Conservation (phyloP, 116 monocot genomes). For the Iris pallida region DNA sequence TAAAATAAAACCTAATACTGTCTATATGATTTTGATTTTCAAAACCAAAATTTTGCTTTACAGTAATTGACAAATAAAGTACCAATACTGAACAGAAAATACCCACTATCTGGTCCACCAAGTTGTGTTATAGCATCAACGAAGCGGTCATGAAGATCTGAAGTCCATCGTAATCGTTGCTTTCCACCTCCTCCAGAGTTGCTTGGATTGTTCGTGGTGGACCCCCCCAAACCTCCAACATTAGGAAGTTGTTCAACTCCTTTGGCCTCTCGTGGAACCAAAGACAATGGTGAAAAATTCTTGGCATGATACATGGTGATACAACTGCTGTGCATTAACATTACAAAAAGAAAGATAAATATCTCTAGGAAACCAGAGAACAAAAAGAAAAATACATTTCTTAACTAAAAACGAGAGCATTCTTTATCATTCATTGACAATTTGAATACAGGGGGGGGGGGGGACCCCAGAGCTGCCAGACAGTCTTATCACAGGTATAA, state of each 20-base stretch:
- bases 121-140: slow-evolving; percentile 46
- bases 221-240: slow-evolving; percentile 21
- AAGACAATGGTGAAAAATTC: slow-evolving; percentile 27
- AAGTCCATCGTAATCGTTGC: slow-evolving; percentile 39
- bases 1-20: too few relatives aligned
- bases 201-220: slow-evolving; percentile 13
- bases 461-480: too few relatives aligned
- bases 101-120: slow-evolving; percentile 47
- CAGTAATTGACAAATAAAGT: not conserved
- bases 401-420: too few relatives aligned
- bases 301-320: slow-evolving; percentile 36
- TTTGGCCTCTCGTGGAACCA: slow-evolving; percentile 25
- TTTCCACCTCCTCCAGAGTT: slow-evolving; percentile 30
- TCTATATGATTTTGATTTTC: too few relatives aligned
- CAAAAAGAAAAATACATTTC: too few relatives aligned
- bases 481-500: too few relatives aligned
- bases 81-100: slow-evolving; percentile 22
- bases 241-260: slow-evolving; percentile 21
- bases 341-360: not conserved
- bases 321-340: slow-evolving; percentile 15
- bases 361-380: not conserved
- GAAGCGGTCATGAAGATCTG: slow-evolving; percentile 45
- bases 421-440: too few relatives aligned
- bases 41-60: too few relatives aligned
- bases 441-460: too few relatives aligned